Conservation (phyloP, 2,329 filamentous ascomycete genomes). For the Daldinia sp. region DNA sequence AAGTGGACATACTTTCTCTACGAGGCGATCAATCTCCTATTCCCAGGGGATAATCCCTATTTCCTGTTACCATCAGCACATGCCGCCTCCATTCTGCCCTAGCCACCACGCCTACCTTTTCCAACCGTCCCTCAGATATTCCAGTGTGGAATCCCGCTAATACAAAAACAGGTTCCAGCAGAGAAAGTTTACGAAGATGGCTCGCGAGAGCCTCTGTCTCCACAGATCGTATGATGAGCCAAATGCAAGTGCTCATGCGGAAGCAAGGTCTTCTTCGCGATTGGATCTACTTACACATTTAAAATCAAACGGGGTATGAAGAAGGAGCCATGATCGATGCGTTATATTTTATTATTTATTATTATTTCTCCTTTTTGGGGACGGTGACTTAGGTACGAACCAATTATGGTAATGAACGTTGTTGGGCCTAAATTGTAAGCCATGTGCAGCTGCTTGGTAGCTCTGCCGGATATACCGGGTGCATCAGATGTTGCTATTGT, state of each 20-base stretch:
- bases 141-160: slow-evolving; percentile 4
- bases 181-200: slow-evolving; percentile 35
- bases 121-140: neutral
- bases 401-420: neutral
- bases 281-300: neutral
- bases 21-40: neutral
- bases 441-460: neutral
- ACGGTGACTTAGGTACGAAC: neutral
- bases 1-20: neutral
- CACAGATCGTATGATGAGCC: neutral
- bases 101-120: neutral
- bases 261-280: neutral
- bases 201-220: slow-evolving; percentile 19
- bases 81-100: too few relatives aligned
- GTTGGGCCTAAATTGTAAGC: neutral
- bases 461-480: too few relatives aligned
- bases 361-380: neutral
- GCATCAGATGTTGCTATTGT: too few relatives aligned
- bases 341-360: too few relatives aligned
- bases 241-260: neutral
- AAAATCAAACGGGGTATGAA: neutral
- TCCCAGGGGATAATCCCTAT: neutral
- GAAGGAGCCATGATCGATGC: neutral
- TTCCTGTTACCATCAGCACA: neutral
- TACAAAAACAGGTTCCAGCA: slow-evolving; percentile 21